A percentile compares a stretch with the other conserved stretches of the same genome.
phyloP scores from a whole-genome alignment of 176 grass and related monocot species.

The Thalia dealbata region DNA sequence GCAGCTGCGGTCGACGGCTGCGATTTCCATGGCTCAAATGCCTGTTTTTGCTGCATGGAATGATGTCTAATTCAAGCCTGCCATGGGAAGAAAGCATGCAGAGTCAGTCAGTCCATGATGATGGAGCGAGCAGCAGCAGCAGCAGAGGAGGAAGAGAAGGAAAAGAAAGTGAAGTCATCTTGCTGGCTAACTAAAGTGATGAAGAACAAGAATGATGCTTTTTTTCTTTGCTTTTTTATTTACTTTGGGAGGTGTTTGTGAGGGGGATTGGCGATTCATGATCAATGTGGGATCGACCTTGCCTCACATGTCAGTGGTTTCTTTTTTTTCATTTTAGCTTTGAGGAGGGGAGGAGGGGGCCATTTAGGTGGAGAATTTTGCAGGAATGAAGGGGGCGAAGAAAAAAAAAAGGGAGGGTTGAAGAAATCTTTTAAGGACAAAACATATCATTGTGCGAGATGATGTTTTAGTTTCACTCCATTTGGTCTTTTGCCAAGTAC shows the following conservation, averaged over 20 bases:
- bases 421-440: neutral
- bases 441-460: conserved; percentile 4
- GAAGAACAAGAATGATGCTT: neutral
- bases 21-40: conserved; percentile 3
- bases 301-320: conserved; percentile 11
- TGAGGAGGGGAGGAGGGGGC: no score
- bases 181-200: conserved; percentile 2
- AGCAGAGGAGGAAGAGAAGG: neutral
- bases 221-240: neutral
- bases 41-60: conserved; percentile 11
- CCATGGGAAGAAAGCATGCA: neutral
- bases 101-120: neutral
- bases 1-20: neutral
- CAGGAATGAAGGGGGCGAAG: neutral
- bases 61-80: neutral
- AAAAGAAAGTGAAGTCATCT: neutral
- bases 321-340: conserved; percentile 4
- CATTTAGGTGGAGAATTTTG: conserved; percentile 1
- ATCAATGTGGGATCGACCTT: conserved; percentile 3
- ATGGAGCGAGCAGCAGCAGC: neutral
- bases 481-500: conserved; percentile 13
- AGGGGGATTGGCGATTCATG: conserved; percentile 2
- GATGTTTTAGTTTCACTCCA: neutral
- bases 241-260: neutral
- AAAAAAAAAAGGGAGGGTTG: neutral